Percentiles rank a stretch among this genome's conserved stretches.
Evolutionary conservation across 2,329 filamentous ascomycete species (phyloP).

Genomic region (Phoma sp.): DNA sequence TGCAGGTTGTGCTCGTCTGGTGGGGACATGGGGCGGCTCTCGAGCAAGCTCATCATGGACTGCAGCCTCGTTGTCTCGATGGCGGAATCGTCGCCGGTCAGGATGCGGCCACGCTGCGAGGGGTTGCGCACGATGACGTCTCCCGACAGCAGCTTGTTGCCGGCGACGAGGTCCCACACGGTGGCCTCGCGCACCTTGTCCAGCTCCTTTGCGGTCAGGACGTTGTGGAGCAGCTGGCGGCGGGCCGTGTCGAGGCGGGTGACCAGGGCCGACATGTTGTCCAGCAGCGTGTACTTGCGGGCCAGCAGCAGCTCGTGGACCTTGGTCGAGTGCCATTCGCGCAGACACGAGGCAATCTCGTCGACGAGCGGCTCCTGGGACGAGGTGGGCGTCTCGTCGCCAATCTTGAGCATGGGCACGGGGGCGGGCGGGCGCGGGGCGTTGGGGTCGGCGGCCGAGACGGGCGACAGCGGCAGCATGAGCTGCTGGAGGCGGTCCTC

Average conservation of each 20-base stretch:
- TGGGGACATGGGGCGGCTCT: conserved; percentile 75
- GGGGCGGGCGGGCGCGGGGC: conserved; percentile 84
- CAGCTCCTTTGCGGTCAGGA: conserved; percentile 87
- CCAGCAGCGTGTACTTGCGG: conserved; percentile 80
- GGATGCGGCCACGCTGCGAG: conserved; percentile 77
- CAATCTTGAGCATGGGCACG: conserved; percentile 96
- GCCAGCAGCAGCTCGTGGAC: conserved; percentile 88
- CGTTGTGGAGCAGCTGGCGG: conserved; percentile 91
- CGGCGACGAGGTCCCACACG: conserved; percentile 92
- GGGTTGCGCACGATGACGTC: conserved; percentile 96
- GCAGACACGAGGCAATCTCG: conserved; percentile 93
- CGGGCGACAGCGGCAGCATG: conserved; percentile 48
- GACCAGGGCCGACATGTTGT: conserved; percentile 81
- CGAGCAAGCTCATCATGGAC: conserved; percentile 92
- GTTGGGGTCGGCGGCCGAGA: conserved; percentile 67
- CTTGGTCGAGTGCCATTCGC: conserved; percentile 98
- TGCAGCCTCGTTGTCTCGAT: conserved; percentile 91
- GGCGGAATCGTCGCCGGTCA: conserved; percentile 92
- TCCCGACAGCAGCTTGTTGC: conserved; percentile 92
- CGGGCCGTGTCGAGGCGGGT: conserved; percentile 83
- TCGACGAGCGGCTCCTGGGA: conserved; percentile 90
- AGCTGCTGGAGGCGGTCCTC: conserved; percentile 50
- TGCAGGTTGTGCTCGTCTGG: conserved; percentile 77
- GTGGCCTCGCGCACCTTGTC: conserved; percentile 82
- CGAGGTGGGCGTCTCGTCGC: conserved; percentile 93